Evolutionary conservation across 2,329 filamentous ascomycete genomes (phyloP).

Genomic region (Myriosclerotinia scirpicola): DNA sequence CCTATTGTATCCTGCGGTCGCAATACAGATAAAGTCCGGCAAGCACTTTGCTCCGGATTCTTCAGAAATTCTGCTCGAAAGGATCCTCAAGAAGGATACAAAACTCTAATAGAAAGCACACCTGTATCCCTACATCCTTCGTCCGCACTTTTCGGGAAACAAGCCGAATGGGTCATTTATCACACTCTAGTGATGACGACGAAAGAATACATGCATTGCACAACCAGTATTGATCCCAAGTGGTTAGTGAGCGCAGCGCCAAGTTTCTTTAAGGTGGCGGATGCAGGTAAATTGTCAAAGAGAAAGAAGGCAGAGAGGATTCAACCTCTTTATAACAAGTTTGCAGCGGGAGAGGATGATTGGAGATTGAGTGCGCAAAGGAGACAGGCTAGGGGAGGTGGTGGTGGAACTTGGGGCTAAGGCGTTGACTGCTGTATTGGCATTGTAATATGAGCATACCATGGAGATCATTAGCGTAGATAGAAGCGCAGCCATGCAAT

Average conservation of each 20-base stretch:
- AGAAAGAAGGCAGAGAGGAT: constrained; percentile 92
- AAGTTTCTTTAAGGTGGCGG: constrained; percentile 97
- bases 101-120: constrained; percentile 92
- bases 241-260: constrained; percentile 95
- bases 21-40: constrained; percentile 81
- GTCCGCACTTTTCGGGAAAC: constrained; percentile 90
- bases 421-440: not conserved
- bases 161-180: constrained; percentile 95
- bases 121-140: constrained; percentile 93
- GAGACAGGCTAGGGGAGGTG: constrained; percentile 78
- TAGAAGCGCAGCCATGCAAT: not conserved
- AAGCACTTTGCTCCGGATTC: constrained; percentile 88
- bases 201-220: constrained; percentile 97
- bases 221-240: constrained; percentile 90
- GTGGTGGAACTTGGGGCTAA: constrained; percentile 90
- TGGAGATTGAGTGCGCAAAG: constrained; percentile 91
- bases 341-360: constrained; percentile 79
- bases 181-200: constrained; percentile 88
- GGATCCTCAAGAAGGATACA: constrained; percentile 95
- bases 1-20: constrained; percentile 80
- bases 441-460: not conserved
- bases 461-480: not conserved
- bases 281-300: constrained; percentile 74
- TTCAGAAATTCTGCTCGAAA: constrained; percentile 95
- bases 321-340: constrained; percentile 91